Evolutionary conservation across 345 rosid genomes (phyloP), one percentile per base, ranked within the genome.

Genomic region (Anastatica hierochuntica): DNA sequence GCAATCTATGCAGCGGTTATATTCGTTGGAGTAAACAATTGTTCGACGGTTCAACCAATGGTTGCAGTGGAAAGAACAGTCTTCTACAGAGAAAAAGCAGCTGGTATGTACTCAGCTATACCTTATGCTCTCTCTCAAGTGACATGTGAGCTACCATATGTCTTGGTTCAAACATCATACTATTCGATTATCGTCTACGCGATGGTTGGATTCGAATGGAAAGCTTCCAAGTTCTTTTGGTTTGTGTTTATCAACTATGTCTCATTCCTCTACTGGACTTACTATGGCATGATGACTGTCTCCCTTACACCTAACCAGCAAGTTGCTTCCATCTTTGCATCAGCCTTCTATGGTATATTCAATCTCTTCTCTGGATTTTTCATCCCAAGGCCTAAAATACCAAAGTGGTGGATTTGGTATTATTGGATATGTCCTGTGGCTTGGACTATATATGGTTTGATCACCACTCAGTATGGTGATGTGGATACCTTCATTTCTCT

Each of bases 231-330:
- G 69, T 74, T 86, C 74, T 74, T 76, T 14, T 82, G 97, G 85
- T 86, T 90, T 66, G 71, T 78, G 73, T 83, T 80, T 58, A 56
- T 86, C 74, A 73, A 72, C 33, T 86, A 86, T 77, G 79, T 77
- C 72, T 78, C 96, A 4, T 86, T 86, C 77, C 83, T 90, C 16
- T 76, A 86, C 90, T 90, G 75, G 84, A 82, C 97, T 5, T 90
- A 82, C 78, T 90, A 90, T 2, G 95, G 95, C 42, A 82, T 86
- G 97, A 84, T 90, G 97, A 78, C 88, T 0, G 90, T 82, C 49
- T 70, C 97, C 24, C 68, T 90, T 59, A 86, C 85, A 1, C 97
- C 97, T 43, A 90, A 86, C 74, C 84, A 77, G 34, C 88, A 90
- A 72, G 77, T 84, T 21, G 88, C 97, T 27, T 64, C 95, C 4